Base-by-base conservation (phyloP, 2,329 filamentous ascomycete genomes). In the Neofusicoccum kwambonambiense region DNA sequence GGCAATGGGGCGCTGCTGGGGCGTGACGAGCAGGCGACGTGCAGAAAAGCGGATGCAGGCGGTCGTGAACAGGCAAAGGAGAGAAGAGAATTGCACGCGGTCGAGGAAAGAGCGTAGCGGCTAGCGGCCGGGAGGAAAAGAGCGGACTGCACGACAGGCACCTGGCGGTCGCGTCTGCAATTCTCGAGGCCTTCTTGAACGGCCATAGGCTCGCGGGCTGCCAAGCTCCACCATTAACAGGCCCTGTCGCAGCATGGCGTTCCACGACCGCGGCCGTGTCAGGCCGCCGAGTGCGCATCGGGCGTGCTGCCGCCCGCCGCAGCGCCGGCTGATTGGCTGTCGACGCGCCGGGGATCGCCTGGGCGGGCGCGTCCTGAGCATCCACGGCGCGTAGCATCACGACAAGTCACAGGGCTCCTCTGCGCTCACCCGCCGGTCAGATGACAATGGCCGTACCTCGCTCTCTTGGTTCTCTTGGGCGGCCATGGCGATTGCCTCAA, bases 181-280 rank as follows among this genome's bases (percentile, higher is more conserved):
- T 11, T 60, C 27, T 60, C 42, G 56, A 60, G 42, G 56, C 41
- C 56, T 60, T 64, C 61, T 52, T 64, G 37, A 54, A 47, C 50
- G 5, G 37, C 42, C 61, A 64, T 56, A 54, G 61, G 51, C 50
- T 47, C 45, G 61, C 61, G 37, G 22, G n/a, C 47, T 27, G 49
- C 41, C 50, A 56, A 47, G 61, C 12, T 50, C 39, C 39, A 45
- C 50, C 51, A 56, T 56, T 5, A 13, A 22, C 15, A 45, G 61
- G 61, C 39, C 56, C 61, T 64, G 61, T 64, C 61, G 51, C 61
- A 64, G 61, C 61, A 54, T 45, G 49, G 61, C 61, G 61, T 64
- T 64, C 49, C 61, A 64, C 61, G 61, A 64, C 61, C 51, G 50
- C 41, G 51, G 50, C 49, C 61, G 61, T 64, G 35, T 64, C 61